Conservation (phyloP, 306 rosid genomes). For the Quercus variabilis region DNA sequence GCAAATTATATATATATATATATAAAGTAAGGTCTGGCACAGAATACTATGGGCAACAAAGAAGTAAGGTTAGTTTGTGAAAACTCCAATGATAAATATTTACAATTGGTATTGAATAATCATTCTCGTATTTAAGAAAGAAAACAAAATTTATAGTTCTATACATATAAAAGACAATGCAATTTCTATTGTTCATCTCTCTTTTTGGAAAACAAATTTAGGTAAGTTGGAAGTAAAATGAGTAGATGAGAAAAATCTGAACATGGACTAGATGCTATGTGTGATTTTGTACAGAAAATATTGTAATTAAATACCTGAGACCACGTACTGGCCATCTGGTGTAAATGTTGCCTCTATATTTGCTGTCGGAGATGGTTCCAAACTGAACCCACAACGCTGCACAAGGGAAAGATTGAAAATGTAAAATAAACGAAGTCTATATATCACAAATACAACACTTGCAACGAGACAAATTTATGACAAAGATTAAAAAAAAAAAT, state of each 20-base stretch:
- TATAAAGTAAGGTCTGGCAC: background rate
- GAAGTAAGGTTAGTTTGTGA: background rate
- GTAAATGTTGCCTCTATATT: constrained; percentile 88
- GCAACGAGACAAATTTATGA: background rate
- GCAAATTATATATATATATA: background rate
- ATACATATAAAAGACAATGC: background rate
- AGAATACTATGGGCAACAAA: background rate
- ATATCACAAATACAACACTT: background rate
- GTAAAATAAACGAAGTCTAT: background rate
- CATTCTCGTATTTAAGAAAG: background rate
- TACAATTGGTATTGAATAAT: background rate
- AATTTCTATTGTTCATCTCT: background rate
- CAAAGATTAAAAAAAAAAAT: background rate
- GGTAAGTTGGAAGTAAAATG: background rate
- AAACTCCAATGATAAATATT: background rate
- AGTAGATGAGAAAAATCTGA: background rate
- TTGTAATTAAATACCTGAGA: constrained; percentile 61
- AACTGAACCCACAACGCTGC: constrained; percentile 92
- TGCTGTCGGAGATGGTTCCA: constrained; percentile 83
- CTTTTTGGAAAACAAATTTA: background rate
- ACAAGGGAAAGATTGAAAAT: constrained; percentile 20
- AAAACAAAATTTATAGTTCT: background rate
- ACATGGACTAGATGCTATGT: background rate
- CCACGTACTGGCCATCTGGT: constrained; percentile 86
- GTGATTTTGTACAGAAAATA: background rate